These are phyloP conservation scores for Fibroporia radiculosa DNA, from an alignment of 768 basidiomycete genomes.

Conservation along the genomic window DNA sequence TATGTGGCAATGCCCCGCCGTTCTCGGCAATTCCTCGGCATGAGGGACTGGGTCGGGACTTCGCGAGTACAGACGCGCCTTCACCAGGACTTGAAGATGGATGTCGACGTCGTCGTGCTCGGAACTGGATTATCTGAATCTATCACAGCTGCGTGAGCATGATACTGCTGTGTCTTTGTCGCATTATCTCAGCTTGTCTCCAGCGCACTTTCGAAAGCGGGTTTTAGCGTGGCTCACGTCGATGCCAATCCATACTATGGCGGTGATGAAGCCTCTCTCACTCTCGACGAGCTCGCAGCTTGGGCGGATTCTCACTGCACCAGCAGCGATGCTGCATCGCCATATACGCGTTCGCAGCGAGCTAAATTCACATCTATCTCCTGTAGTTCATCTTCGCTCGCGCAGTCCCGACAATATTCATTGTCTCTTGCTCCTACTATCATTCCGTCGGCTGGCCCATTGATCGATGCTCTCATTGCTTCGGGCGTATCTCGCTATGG, in stretches of 20 bases:
- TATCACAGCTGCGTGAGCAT: conserved; percentile 78
- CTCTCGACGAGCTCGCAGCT: conserved; percentile 66
- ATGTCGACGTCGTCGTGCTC: conserved; percentile 62
- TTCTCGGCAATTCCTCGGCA: no score
- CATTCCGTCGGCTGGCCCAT: conserved; percentile 69
- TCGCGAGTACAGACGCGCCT: no score
- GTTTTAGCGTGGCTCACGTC: conserved; percentile 81
- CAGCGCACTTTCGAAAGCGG: conserved; percentile 85
- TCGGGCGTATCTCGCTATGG: conserved; percentile 89
- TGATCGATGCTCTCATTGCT: conserved; percentile 69
- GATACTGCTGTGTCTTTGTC: conserved; percentile 6
- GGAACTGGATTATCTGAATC: conserved; percentile 84
- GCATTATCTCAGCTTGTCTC: conserved; percentile 6
- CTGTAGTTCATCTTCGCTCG: conserved; percentile 33
- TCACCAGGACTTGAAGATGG: no score
- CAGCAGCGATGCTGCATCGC: conserved; percentile 9
- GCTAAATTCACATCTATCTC: conserved; percentile 35
- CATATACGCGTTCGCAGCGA: conserved; percentile 22
- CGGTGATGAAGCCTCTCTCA: conserved; percentile 70
- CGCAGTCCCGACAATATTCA: conserved; percentile 68
- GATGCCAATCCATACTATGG: conserved; percentile 86
- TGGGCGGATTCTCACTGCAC: conserved; percentile 48
- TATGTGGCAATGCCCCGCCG: no score
- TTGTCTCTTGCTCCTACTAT: conserved; percentile 80
- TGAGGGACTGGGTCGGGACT: no score